These are phyloP conservation scores for Amanita subjunquillea DNA, from an alignment of 768 basidiomycete species.

Conservation along the genomic window DNA sequence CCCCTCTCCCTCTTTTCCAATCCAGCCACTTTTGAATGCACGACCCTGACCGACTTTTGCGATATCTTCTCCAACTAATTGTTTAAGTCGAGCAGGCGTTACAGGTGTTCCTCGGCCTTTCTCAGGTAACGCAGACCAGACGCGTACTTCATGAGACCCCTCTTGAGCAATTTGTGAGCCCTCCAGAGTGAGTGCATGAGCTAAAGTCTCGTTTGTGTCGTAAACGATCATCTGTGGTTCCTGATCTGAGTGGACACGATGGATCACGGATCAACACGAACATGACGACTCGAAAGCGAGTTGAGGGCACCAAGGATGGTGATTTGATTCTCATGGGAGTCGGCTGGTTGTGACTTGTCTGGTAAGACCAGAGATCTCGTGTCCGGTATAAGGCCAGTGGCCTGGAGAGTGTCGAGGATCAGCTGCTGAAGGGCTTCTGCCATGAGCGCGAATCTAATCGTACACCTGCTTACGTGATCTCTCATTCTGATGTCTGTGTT, in stretches of 20 bases:
- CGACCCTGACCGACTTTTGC: slow-evolving; percentile 91
- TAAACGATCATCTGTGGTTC: slow-evolving; percentile 69
- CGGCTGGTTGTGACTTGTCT: slow-evolving; percentile 44
- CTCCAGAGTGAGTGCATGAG: slow-evolving; percentile 73
- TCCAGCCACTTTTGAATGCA: slow-evolving; percentile 98
- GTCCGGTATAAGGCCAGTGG: slow-evolving; percentile 46
- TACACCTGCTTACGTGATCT: slow-evolving; percentile 11
- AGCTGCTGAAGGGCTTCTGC: slow-evolving; percentile 75
- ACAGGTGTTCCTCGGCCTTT: slow-evolving; percentile 65
- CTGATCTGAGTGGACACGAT: slow-evolving; percentile 4
- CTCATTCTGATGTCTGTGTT: slow-evolving; percentile 17
- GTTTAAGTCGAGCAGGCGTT: slow-evolving; percentile 58
- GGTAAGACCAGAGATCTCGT: slow-evolving; percentile 62
- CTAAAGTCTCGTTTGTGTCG: slow-evolving; percentile 64
- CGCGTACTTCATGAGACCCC: slow-evolving; percentile 93
- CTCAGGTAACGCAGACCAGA: slow-evolving; percentile 75
- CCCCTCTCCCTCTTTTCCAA: slow-evolving; percentile 80
- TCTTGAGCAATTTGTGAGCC: slow-evolving; percentile 66
- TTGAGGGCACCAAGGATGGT: slow-evolving; percentile 85
- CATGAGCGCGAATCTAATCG: slow-evolving; percentile 28
- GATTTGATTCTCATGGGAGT: slow-evolving; percentile 71
- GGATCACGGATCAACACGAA: slow-evolving; percentile 22
- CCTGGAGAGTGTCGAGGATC: slow-evolving; percentile 63
- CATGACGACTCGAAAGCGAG: slow-evolving; percentile 80
- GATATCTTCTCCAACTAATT: slow-evolving; percentile 72